Conservation (phyloP, 495 filamentous ascomycete species). For the Podospora appendiculata region DNA sequence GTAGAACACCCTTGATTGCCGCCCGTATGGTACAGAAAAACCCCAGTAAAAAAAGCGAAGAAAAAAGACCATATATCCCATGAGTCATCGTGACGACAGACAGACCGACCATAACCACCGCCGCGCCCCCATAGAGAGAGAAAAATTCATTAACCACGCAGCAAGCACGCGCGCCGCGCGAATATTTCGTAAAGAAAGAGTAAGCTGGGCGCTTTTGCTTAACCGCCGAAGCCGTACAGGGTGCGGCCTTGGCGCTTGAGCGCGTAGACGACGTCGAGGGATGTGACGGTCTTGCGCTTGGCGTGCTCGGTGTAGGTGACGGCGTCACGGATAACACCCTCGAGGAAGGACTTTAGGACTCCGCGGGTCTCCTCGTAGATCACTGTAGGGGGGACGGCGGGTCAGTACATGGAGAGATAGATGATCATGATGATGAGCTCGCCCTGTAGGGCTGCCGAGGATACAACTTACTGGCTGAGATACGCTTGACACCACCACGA, state of each 20-base stretch:
- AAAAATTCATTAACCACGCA: background rate
- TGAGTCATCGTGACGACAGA: background rate
- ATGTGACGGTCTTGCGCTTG: slow-evolving; percentile 96
- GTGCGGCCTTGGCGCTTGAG: slow-evolving; percentile 92
- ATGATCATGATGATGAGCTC: background rate
- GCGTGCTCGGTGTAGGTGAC: slow-evolving; percentile 98
- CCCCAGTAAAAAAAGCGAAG: background rate
- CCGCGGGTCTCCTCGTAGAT: slow-evolving; percentile 99
- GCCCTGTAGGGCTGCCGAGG: too few relatives aligned
- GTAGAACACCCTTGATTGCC: too few relatives aligned
- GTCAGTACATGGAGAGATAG: background rate
- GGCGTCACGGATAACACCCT: slow-evolving; percentile 98
- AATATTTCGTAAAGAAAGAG: background rate
- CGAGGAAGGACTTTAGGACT: slow-evolving; percentile 99
- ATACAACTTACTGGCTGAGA: slow-evolving; percentile 73
- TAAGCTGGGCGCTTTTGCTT: slow-evolving; percentile 27
- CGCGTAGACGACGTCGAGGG: slow-evolving; percentile 89
- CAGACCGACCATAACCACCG: background rate
- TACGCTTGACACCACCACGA: slow-evolving; percentile 99
- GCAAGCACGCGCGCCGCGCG: background rate
- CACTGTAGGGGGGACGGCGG: slow-evolving; percentile 37
- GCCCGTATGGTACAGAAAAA: background rate
- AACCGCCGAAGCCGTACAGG: slow-evolving; percentile 96
- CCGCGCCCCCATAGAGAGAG: background rate
- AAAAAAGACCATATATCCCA: background rate